These are phyloP conservation scores for Aspergillus sp. DNA, from an alignment of 2,329 filamentous ascomycete genomes.

Conservation along the genomic window DNA sequence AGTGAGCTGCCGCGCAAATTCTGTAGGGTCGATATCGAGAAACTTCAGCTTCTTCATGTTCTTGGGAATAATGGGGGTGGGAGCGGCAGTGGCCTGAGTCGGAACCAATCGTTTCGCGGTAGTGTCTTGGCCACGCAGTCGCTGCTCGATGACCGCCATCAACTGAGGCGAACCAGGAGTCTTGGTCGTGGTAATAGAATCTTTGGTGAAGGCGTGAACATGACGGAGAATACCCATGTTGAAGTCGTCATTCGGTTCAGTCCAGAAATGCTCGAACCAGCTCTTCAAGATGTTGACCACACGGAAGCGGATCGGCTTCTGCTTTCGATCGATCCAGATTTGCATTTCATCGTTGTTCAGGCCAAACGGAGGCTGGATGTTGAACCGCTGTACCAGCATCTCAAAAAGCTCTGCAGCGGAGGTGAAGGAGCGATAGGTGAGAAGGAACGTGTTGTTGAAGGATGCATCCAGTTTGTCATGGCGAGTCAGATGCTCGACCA, in stretches of 20 bases:
- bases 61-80: conserved; percentile 86
- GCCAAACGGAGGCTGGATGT: conserved; percentile 80
- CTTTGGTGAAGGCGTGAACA: conserved; percentile 83
- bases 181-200: conserved; percentile 86
- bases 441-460: conserved; percentile 95
- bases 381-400: conserved; percentile 82
- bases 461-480: conserved; percentile 92
- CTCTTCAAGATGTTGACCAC: conserved; percentile 97
- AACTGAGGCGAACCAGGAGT: conserved; percentile 80
- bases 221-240: conserved; percentile 80
- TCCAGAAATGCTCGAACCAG: conserved; percentile 99
- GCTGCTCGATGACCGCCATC: conserved; percentile 80
- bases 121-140: conserved; percentile 78
- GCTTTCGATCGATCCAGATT: conserved; percentile 84
- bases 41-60: conserved; percentile 99
- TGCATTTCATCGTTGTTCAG: conserved; percentile 69
- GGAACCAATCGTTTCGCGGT: conserved; percentile 78
- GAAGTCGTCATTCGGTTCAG: conserved; percentile 83
- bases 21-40: conserved; percentile 86
- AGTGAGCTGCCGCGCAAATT: conserved; percentile 95
- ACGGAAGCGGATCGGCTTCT: conserved; percentile 89
- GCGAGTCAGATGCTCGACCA: conserved; percentile 90
- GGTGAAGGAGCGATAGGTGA: conserved; percentile 95
- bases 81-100: conserved; percentile 73
- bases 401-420: conserved; percentile 85